phyloP scores from a whole-genome alignment of 805 yeast species.

The Suhomyces sp. region DNA sequence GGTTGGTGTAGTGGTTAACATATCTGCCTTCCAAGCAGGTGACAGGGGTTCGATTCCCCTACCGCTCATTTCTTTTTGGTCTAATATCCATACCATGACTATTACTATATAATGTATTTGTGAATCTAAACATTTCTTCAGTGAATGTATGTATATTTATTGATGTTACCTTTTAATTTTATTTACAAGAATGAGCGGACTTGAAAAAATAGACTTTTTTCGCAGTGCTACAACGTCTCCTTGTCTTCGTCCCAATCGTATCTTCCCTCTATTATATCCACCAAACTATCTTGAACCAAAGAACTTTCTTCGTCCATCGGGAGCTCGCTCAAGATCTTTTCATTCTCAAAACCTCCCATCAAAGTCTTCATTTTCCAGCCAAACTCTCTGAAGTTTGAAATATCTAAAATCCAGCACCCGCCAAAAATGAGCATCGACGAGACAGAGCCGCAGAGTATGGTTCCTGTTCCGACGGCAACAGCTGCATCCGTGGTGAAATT shows the following conservation, averaged over 20 bases:
- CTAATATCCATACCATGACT: neutral
- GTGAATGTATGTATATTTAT: neutral
- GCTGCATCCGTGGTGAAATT: constrained; percentile 81
- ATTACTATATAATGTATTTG: neutral
- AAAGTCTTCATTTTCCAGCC: constrained; percentile 60
- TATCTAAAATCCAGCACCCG: constrained; percentile 76
- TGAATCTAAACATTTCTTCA: neutral
- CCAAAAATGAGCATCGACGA: constrained; percentile 73
- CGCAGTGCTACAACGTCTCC: neutral
- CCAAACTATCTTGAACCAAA: constrained; percentile 54
- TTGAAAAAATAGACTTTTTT: too few relatives aligned
- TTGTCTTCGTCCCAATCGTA: constrained; percentile 26
- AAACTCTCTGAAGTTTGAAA: constrained; percentile 66
- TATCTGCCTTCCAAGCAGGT: constrained; percentile 91
- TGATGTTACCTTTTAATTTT: neutral
- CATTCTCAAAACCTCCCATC: constrained; percentile 68
- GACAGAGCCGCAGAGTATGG: constrained; percentile 68
- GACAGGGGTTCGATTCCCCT: constrained; percentile 94
- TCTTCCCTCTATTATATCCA: constrained; percentile 48
- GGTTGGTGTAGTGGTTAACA: constrained; percentile 91
- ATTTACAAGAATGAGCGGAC: neutral
- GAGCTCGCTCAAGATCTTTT: constrained; percentile 37
- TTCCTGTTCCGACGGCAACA: constrained; percentile 78
- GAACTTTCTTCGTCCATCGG: constrained; percentile 61
- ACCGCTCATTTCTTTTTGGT: constrained; percentile 50